phyloP scores from a whole-genome alignment of 2,329 filamentous ascomycete species.

The Ceratocystis eucalypticola region DNA sequence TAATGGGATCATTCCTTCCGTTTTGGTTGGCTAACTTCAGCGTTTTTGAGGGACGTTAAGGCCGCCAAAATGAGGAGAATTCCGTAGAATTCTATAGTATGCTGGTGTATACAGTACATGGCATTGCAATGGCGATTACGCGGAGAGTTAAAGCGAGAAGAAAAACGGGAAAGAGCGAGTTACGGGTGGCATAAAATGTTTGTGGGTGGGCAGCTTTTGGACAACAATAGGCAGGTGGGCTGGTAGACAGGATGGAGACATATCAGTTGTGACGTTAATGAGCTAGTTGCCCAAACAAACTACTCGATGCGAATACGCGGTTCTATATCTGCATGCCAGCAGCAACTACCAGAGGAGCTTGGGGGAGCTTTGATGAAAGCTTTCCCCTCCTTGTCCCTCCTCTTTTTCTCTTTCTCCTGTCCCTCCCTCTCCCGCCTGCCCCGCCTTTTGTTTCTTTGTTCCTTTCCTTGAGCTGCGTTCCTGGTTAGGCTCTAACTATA shows the following conservation, averaged over 20 bases:
- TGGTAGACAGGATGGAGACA: not conserved
- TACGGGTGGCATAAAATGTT: too few relatives aligned
- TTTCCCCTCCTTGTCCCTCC: slow-evolving; percentile 4
- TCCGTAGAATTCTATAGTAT: not conserved
- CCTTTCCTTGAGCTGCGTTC: not conserved
- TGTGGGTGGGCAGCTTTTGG: too few relatives aligned
- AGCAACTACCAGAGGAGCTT: not conserved
- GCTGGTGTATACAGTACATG: not conserved
- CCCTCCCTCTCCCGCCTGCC: not conserved
- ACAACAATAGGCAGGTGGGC: not conserved
- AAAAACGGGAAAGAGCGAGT: too few relatives aligned
- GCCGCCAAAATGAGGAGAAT: not conserved
- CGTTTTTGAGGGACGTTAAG: not conserved
- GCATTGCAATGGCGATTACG: not conserved
- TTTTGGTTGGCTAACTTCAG: not conserved
- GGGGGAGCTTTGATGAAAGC: not conserved
- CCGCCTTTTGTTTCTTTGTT: not conserved
- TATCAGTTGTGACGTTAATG: not conserved
- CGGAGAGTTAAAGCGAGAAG: too few relatives aligned
- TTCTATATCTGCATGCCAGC: not conserved
- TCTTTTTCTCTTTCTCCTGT: not conserved
- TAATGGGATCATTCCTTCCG: not conserved
- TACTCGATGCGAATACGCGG: not conserved
- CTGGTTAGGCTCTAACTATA: not conserved
- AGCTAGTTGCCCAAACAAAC: not conserved